Base-by-base conservation (phyloP, 768 basidiomycete species). In the Trametes sanguinea region DNA sequence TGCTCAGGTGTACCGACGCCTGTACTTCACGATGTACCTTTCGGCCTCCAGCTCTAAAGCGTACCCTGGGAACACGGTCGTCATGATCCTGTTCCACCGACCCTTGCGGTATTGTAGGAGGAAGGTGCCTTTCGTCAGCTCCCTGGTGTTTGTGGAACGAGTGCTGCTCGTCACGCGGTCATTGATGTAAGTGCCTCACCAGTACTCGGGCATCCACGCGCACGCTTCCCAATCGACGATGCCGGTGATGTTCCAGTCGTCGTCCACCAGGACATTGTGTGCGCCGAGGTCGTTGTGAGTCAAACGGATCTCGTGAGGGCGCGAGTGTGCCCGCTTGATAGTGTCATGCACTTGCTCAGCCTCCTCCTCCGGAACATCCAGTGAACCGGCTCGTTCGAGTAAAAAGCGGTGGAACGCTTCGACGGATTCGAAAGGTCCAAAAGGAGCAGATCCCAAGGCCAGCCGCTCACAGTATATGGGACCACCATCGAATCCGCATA, bases 261-360 rank as follows among this genome's bases (percentile, higher is more conserved):
- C 50, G 53, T 73, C 71, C 16, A 77, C 64, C 27, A 78, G 68
- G 14, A 77, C 59, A 62, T 77, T 78, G n/a, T 74, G 75, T 7
- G 74, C 70, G 40, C 72, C 73, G 33, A 78, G 51, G 61, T 78
- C 77, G 61, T 75, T 75, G 61, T 78, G 77, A 45, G 69, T 69
- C 59, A 77, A 46, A 39, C 67, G 65, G n/a, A 67, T 29, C 8
- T 52, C 29, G 44, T 67, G 48, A 14, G 29, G 14, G 3, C 53
- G 35, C 10, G 65, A 32, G 46, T 61, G 67, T 5, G 50, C 65
- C 13, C 35, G 33, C 22, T 37, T 44, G 22, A 63, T 63, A 22
- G 40, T 35, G 33, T 45, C 40, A 14, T 63, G 45, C 11, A 62
- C 43, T 17, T n/a, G 35, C 9, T 57, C 63, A 30, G 54, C 33